phyloP scores from a whole-genome alignment of 2,329 filamentous ascomycete genomes.

The Talaromyces sp. region DNA sequence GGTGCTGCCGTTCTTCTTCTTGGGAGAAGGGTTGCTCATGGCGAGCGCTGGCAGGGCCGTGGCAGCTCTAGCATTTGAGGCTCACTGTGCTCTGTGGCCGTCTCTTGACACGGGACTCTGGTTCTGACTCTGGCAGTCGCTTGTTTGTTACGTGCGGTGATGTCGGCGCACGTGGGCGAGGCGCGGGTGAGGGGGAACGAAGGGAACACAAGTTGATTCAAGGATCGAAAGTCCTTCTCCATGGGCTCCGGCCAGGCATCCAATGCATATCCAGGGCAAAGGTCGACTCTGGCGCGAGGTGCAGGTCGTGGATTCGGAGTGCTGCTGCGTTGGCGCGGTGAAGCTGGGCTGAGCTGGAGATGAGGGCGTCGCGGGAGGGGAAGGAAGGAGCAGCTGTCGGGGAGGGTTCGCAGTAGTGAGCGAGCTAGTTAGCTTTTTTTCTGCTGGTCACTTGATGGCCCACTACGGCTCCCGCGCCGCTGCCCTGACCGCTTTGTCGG shows the following conservation, averaged over 20 bases:
- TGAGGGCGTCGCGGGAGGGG: neutral
- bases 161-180: neutral
- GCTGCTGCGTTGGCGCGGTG: neutral
- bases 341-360: neutral
- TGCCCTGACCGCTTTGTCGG: neutral
- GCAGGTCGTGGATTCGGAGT: neutral
- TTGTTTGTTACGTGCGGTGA: neutral
- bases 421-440: neutral
- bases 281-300: neutral
- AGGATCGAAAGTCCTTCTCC: slow-evolving; percentile 1
- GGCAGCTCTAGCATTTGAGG: neutral
- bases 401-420: neutral
- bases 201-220: neutral
- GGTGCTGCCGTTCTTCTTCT: slow-evolving; percentile 25
- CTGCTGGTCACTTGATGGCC: neutral
- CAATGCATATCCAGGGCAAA: neutral
- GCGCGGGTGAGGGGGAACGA: neutral
- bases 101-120: neutral
- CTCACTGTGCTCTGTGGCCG: neutral
- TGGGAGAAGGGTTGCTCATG: slow-evolving; percentile 35
- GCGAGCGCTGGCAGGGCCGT: slow-evolving; percentile 22
- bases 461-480: neutral
- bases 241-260: neutral
- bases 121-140: neutral
- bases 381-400: neutral